Percentiles rank a stretch among this genome's conserved stretches.
phyloP scores from a whole-genome alignment of 129 eudicot genomes.

The Deinandra increscens region DNA sequence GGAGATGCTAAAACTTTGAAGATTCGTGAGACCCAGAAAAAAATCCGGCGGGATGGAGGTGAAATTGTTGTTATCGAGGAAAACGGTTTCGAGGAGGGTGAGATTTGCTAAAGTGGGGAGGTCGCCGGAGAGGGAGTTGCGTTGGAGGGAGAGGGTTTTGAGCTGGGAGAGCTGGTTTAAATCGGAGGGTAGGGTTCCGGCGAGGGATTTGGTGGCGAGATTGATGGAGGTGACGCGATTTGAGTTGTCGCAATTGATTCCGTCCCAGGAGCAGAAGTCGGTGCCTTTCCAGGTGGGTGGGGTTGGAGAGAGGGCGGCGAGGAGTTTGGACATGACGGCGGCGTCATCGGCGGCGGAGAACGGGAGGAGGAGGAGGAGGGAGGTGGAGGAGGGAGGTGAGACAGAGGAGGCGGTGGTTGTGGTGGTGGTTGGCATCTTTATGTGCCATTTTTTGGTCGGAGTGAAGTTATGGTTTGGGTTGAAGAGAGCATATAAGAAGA shows the following conservation, averaged over 20 bases:
- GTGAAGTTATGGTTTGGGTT: slow-evolving; percentile 12
- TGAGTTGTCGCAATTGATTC: slow-evolving; percentile 45
- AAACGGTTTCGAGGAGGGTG: slow-evolving; percentile 32
- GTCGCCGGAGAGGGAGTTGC: slow-evolving; percentile 47
- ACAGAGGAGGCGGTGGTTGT: slow-evolving; percentile 17
- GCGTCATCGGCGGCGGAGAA: slow-evolving; percentile 49
- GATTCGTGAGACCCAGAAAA: slow-evolving; percentile 39
- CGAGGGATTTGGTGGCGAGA: slow-evolving; percentile 39
- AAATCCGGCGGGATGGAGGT: slow-evolving; percentile 43
- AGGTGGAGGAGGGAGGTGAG: slow-evolving; percentile 26
- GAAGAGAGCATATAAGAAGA: slow-evolving; percentile 17
- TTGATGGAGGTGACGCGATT: slow-evolving; percentile 42
- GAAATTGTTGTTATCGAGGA: slow-evolving; percentile 42
- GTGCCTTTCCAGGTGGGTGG: slow-evolving; percentile 43
- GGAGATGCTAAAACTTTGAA: slow-evolving; percentile 39
- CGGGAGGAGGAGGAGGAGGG: slow-evolving; percentile 23
- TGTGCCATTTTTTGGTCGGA: slow-evolving; percentile 29
- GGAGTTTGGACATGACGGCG: slow-evolving; percentile 40
- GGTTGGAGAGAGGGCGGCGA: slow-evolving; percentile 24
- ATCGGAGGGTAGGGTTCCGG: slow-evolving; percentile 48
- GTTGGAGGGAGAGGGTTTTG: slow-evolving; percentile 37
- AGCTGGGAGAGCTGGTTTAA: slow-evolving; percentile 49
- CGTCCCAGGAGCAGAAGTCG: slow-evolving; percentile 49
- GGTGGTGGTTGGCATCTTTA: slow-evolving; percentile 33
- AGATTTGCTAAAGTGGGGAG: slow-evolving; percentile 57